Evolutionary conservation across 164 flowering plant genomes (phyloP).

Genomic region (Brasenia schreberi): DNA sequence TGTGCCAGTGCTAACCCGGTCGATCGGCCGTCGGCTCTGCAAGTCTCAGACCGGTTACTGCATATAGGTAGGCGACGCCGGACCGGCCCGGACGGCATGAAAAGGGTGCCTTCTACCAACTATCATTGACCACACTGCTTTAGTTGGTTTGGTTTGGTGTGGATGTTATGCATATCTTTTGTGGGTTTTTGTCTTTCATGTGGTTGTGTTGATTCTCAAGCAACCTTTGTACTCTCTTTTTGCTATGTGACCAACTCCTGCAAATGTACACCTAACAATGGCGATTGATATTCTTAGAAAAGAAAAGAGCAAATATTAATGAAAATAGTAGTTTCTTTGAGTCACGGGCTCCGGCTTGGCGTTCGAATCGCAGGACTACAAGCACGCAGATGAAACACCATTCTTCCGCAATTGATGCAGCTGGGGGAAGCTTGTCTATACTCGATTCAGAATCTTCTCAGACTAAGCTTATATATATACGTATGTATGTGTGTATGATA

Average conservation of each 20-base stretch:
- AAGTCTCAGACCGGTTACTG: slow-evolving; percentile 52
- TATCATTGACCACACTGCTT: not conserved
- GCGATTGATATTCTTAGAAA: too few species aligned
- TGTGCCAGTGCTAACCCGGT: slow-evolving; percentile 74
- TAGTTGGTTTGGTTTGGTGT: not conserved
- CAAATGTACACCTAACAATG: not conserved
- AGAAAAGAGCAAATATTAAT: too few species aligned
- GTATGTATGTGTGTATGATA: too few species aligned
- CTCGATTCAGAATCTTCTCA: too few species aligned
- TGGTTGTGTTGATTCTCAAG: not conserved
- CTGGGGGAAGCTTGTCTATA: too few species aligned
- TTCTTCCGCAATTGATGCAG: too few species aligned
- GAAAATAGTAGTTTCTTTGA: not conserved
- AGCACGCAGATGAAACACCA: too few species aligned
- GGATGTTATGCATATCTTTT: too few species aligned
- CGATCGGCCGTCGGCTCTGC: slow-evolving; percentile 70
- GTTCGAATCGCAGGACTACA: too few species aligned
- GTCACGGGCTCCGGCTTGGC: too few species aligned
- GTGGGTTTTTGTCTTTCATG: not conserved
- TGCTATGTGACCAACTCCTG: not conserved
- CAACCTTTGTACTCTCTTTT: not conserved
- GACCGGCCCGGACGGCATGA: slow-evolving; percentile 15
- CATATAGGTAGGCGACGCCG: slow-evolving; percentile 16
- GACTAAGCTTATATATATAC: too few species aligned
- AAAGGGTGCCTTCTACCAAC: slow-evolving; percentile 13